Base-by-base conservation (phyloP, 176 grass and related monocot species). In the Oryza longistaminata region DNA sequence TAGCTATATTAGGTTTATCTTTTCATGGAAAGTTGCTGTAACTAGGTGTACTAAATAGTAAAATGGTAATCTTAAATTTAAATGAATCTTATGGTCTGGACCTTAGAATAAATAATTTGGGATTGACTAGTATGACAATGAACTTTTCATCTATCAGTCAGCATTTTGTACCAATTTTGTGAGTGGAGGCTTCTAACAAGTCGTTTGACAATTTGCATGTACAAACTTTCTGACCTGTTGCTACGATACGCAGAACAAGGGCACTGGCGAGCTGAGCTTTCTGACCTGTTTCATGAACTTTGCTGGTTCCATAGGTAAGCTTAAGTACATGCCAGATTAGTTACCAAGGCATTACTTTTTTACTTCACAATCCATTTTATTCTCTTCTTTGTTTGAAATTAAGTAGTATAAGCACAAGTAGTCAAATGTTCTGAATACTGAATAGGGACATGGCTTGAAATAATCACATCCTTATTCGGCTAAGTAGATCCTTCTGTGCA, bases 211-310 rank as follows among this genome's bases (percentile, higher is more conserved):
- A 3, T 43, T 62, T 21, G 5, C 67, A 14, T 50, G 3, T 66
- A 5, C 22, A 1, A 27, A 45, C 26, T 79, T 48, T 71, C 39
- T 34, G 40, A 64, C 21, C 50, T 46, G 70, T 70, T 67, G 10
- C 9, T 76, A 83, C 77, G 19, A 58, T 83, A 37, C 94, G 77
- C 91, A 98, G 96, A 95, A 95, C 81, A 98, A 98, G 81, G 91
- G 89, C 75, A 98, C 96, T 72, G 96, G 93, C 50, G 88, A 95
- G 81, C 71, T 98, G 37, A 95, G 93, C 75, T 95, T 94, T 83
- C 86, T 98, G 65, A 98, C 96, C 55, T 98, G 87, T 84, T 87
- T 98, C 33, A 95, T 98, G 96, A 98, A 98, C 71, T 95, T 90
- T 75, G 91, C 76, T 88, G 96, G 96, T 82, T 95, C 93, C 67